These are phyloP conservation scores for Fagus sylvatica DNA, from an alignment of 306 rosid genomes.

Conservation along the genomic window DNA sequence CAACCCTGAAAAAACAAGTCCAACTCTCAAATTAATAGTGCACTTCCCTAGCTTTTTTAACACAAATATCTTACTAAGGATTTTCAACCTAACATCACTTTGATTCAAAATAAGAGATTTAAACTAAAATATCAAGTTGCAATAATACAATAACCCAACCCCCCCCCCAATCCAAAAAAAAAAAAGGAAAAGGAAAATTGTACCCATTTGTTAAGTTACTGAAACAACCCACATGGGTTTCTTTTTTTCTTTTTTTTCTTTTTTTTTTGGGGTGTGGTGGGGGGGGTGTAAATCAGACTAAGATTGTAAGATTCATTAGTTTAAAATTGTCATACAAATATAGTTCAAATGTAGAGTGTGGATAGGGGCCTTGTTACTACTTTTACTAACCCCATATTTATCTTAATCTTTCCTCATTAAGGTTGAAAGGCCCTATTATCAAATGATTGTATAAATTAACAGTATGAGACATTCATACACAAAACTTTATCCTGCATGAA, in stretches of 20 bases:
- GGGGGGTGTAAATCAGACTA: too few relatives aligned
- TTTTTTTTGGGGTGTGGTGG: not conserved
- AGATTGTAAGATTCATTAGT: too few relatives aligned
- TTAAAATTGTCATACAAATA: too few relatives aligned
- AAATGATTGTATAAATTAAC: slow-evolving; percentile 1
- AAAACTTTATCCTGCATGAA: slow-evolving; percentile 19
- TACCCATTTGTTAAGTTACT: not conserved
- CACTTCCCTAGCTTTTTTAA: slow-evolving; percentile 5
- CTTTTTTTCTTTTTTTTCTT: not conserved
- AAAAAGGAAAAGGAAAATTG: too few relatives aligned
- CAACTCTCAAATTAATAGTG: not conserved
- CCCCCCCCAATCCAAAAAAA: not conserved
- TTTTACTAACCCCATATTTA: not conserved
- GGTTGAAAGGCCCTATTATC: not conserved
- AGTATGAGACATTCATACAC: not conserved
- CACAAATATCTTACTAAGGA: not conserved
- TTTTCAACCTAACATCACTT: not conserved
- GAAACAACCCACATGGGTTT: not conserved
- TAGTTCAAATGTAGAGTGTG: too few relatives aligned
- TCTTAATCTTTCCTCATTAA: not conserved
- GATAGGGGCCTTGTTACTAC: not conserved
- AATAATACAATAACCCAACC: not conserved
- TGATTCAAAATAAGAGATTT: not conserved
- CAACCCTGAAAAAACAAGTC: slow-evolving; percentile 60
- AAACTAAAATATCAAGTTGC: not conserved